phyloP scores from a whole-genome alignment of 2,329 filamentous ascomycete genomes.

The Shiraia sp. region DNA sequence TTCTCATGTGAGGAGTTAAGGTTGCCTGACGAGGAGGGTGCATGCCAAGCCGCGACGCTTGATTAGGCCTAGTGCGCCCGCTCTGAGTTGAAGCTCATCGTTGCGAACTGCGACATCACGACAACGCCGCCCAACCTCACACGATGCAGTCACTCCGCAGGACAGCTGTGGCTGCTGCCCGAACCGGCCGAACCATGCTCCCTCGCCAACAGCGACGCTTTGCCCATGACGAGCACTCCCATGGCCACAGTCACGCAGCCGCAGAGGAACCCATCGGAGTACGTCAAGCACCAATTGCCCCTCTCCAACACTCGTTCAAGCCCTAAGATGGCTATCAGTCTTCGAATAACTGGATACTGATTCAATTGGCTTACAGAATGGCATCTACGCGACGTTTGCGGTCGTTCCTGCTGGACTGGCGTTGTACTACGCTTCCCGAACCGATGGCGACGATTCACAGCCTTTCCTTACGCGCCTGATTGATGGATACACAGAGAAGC shows the following conservation, averaged over 20 bases:
- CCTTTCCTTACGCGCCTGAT: conserved; percentile 57
- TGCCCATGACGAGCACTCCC: conserved; percentile 42
- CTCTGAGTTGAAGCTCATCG: conserved; percentile 31
- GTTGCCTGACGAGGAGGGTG: conserved; percentile 13
- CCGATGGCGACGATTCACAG: conserved; percentile 43
- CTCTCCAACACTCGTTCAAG: not conserved
- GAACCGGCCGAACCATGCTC: conserved; percentile 39
- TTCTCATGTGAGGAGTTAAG: not conserved
- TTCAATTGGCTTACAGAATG: conserved; percentile 38
- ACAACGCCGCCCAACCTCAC: conserved; percentile 27
- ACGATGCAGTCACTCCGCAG: conserved; percentile 52
- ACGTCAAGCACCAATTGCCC: conserved; percentile 38
- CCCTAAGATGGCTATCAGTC: not conserved
- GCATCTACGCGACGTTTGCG: conserved; percentile 54
- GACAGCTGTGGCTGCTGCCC: conserved; percentile 48
- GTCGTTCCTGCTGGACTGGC: conserved; percentile 51
- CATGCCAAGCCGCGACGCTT: conserved; percentile 19
- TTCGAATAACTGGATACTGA: conserved; percentile 17
- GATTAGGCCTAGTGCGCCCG: conserved; percentile 11
- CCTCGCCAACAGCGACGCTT: conserved; percentile 48
- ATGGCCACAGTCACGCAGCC: conserved; percentile 42
- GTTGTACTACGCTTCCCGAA: conserved; percentile 51
- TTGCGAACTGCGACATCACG: conserved; percentile 21
- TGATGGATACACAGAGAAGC: conserved; percentile 57
- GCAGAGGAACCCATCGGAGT: conserved; percentile 57